Evolutionary conservation across 164 flowering plant genomes (phyloP), one percentile per base, ranked within the genome.

Genomic region (Akebia trifoliata): DNA sequence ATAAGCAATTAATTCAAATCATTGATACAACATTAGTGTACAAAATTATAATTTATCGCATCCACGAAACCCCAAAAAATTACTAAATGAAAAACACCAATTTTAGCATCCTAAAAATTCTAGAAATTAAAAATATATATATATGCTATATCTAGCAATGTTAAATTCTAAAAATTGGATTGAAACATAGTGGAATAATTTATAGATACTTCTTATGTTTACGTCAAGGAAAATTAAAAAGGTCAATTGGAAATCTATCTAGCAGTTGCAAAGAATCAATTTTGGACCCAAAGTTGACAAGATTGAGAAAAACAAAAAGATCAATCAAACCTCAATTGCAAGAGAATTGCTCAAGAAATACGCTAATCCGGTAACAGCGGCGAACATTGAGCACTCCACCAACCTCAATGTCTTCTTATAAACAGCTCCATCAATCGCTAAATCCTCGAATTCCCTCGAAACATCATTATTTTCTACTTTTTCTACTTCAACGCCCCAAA

Each of bases 381-480:
- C 90, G 49, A 92, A 84, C 96, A 89, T 92, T n/a, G 98, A 74
- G 69, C 93, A 89, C 76, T 89, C 98, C 29, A 92, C 95, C 64
- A 92, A 64, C 66, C 95, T 79, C 73, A 89, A 57, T 0, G 91
- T 89, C 26, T 78, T 81, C 72, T 62, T 72, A 40, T 77, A 86
- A 49, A 85, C 85, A 35, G 29, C 77, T 6, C 87, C 81, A 30
- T 77, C 75, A 0, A 54, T 53, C 0, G 81, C 80, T 53, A 86
- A 70, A 58, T 84, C 79, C 37, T 74, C 83, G 4, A 50, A 48
- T 5, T 70, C 72, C 39, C 24, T 20, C 38, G 56, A 24, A 10
- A 8, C 32, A 20, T 42, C 58, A 10, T 1, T 14, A 31, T 25
- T 44, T n/a, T 66, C 76, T 32, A 18, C 56, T 54, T 25, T 44